Base-by-base conservation (phyloP, 768 basidiomycete species). In the Leccinum disarticulatum region DNA sequence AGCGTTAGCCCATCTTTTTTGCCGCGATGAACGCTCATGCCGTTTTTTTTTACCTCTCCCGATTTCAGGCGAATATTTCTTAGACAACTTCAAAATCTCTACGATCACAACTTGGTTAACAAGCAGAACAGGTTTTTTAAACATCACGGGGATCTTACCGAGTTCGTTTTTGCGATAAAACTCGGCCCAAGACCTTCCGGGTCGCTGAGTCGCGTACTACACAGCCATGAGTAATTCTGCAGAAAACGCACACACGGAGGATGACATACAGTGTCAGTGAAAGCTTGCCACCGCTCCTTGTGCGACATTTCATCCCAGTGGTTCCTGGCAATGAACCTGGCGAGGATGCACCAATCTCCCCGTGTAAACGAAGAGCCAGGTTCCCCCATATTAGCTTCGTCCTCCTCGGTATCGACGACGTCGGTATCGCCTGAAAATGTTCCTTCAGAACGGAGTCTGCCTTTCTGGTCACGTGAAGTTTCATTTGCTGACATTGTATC, bases 301-400 rank as follows among this genome's bases (percentile, higher is more conserved):
- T 59, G 58, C 17, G 72, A 64, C 61, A 76, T 68, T 27, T 70
- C 70, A 27, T 77, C 68, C 77, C 84, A 89, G 3, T 76, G 72
- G 55, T 75, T 76, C 6, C 75, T 77, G 27, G 82, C 81, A 36
- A 88, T 81, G 71, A 87, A 81, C 62, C 80, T 83, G 14, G 87
- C 86, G 53, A 84, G 76, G 51, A 81, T 76, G 60, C 85, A 81
- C 57, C 82, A 72, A 66, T 90, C 88, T n/a, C 85, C 85, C n/a
- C 79, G 77, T 27, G 80, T 83, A 61, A 84, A 86, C 4, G 80
- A 61, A 41, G 70, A 71, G 15, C 85, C 82, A 53, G 67, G 74
- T 55, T 65, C 68, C 11, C 87, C 85, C 86, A 88, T 87, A 22
- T 80, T 61, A 59, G 61, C 62, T 52, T 67, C 71, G 49, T 70